Evolutionary conservation across 306 rosid species (phyloP).

Genomic region (Cotoneaster glaucophyllus): DNA sequence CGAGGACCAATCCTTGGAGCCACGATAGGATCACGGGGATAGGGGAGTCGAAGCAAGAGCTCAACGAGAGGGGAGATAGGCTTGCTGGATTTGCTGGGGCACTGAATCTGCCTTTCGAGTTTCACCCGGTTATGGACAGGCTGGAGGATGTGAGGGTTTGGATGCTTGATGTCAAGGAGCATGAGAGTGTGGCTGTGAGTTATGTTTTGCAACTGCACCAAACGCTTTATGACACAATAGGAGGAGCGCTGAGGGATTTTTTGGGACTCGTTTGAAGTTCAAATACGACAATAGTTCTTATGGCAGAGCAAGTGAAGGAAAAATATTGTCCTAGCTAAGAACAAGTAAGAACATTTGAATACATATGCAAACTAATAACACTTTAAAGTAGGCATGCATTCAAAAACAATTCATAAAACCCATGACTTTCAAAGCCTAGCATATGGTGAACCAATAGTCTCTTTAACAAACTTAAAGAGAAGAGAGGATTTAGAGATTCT

Average conservation of each 20-base stretch:
- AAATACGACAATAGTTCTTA: conserved; percentile 43
- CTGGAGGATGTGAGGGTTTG: conserved; percentile 92
- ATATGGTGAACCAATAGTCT: no score
- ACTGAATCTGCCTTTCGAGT: conserved; percentile 81
- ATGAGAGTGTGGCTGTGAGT: conserved; percentile 74
- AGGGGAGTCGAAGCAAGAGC: conserved; percentile 86
- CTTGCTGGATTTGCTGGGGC: conserved; percentile 77
- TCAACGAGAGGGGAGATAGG: conserved; percentile 86
- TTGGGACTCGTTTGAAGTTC: conserved; percentile 81
- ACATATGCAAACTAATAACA: no score
- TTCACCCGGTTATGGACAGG: conserved; percentile 87
- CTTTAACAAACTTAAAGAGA: no score
- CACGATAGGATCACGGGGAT: conserved; percentile 86
- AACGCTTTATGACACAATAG: conserved; percentile 54
- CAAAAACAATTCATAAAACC: no score
- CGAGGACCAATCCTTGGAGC: conserved; percentile 71
- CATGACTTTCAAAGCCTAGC: no score
- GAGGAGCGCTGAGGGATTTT: conserved; percentile 71
- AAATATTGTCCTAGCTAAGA: no score
- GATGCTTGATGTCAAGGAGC: conserved; percentile 99
- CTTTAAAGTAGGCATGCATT: no score
- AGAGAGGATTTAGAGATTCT: no score
- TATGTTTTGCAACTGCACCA: conserved; percentile 79
- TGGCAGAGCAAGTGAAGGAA: no score
- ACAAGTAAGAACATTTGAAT: no score